These are phyloP conservation scores for Pluteus cervinus DNA, from an alignment of 768 basidiomycete genomes.

Conservation along the genomic window DNA sequence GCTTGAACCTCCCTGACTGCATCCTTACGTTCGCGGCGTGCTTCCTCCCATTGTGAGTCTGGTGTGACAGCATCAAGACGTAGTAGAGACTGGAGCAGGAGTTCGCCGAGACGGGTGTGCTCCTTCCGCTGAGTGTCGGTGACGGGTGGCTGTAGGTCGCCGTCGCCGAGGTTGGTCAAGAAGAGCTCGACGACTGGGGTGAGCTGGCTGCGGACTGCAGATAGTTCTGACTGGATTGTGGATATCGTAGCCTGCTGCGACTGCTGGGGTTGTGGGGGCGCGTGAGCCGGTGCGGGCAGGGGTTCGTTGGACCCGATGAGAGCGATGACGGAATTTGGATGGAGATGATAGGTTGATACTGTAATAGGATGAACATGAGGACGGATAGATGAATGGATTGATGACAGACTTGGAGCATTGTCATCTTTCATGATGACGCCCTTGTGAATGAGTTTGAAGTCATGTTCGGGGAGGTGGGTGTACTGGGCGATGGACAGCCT, in stretches of 20 bases:
- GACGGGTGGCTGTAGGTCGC: background rate
- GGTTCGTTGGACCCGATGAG: constrained; percentile 48
- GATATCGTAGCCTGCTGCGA: constrained; percentile 49
- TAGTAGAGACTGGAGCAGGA: constrained; percentile 82
- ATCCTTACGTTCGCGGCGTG: constrained; percentile 74
- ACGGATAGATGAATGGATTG: too few species aligned
- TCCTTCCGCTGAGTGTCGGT: constrained; percentile 26
- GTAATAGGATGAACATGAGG: constrained; percentile 1
- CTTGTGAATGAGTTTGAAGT: constrained; percentile 84
- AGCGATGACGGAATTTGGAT: constrained; percentile 60
- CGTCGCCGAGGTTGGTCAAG: constrained; percentile 18
- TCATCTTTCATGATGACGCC: constrained; percentile 92
- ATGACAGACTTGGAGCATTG: constrained; percentile 47
- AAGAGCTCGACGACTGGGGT: constrained; percentile 54
- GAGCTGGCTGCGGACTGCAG: constrained; percentile 46
- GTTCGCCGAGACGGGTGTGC: constrained; percentile 63
- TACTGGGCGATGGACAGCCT: constrained; percentile 62
- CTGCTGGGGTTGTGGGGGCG: constrained; percentile 15
- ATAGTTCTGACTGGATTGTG: constrained; percentile 49
- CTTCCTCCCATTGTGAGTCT: constrained; percentile 71
- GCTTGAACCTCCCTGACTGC: constrained; percentile 85
- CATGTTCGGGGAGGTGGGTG: constrained; percentile 61
- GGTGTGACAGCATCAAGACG: constrained; percentile 78
- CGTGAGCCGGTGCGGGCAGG: constrained; percentile 25
- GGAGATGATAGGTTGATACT: constrained; percentile 73